A percentile compares a stretch with the other conserved stretches of the same genome.
phyloP scores from a whole-genome alignment of 345 rosid species.

The Conringia planisiliqua region DNA sequence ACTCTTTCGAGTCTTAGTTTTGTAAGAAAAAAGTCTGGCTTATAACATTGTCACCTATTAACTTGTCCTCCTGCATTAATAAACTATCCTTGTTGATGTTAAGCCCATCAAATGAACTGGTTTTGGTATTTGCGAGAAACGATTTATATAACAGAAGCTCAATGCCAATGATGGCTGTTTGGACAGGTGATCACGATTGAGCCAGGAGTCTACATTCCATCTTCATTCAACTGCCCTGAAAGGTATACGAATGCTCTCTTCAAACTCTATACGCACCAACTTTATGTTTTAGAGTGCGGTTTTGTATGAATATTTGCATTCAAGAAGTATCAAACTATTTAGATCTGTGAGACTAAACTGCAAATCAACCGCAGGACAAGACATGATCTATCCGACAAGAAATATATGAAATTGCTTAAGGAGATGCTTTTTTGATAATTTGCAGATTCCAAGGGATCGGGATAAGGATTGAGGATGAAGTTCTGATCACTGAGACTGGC shows the following conservation, averaged over 20 bases:
- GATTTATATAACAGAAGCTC: background rate
- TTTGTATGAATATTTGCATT: background rate
- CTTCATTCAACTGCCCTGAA: conserved; percentile 53
- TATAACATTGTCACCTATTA: background rate
- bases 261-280: background rate
- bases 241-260: conserved; percentile 43
- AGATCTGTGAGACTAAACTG: background rate
- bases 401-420: background rate
- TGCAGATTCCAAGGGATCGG: conserved; percentile 83
- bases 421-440: background rate
- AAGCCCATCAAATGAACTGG: conserved; percentile 1
- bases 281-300: background rate
- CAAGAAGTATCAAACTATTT: background rate
- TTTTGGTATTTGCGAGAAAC: background rate
- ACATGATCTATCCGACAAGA: background rate
- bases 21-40: background rate
- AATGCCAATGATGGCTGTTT: background rate
- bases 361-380: conserved; percentile 7
- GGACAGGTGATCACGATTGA: conserved; percentile 92
- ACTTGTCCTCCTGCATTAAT: background rate
- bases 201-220: conserved; percentile 89
- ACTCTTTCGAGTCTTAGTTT: background rate
- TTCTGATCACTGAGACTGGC: conserved; percentile 88
- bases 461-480: conserved; percentile 95
- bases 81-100: background rate